phyloP scores from a whole-genome alignment of 768 basidiomycete species.

The Suillus bovinus region DNA sequence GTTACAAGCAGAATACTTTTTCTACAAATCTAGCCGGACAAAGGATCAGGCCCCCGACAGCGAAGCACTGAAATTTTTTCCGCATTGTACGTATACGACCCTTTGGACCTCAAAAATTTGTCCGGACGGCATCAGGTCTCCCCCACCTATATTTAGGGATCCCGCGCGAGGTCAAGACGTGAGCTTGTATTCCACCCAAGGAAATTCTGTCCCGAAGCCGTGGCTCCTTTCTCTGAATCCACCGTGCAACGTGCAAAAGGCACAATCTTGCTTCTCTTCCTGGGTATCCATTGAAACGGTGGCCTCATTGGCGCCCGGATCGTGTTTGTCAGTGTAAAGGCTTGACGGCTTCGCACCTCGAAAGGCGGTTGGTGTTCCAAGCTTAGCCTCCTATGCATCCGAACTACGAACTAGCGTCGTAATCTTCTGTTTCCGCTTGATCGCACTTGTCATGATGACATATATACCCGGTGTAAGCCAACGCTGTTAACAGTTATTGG shows the following conservation, averaged over 20 bases:
- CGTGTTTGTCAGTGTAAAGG: neutral
- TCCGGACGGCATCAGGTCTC: no score
- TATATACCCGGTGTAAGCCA: neutral
- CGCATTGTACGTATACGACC: no score
- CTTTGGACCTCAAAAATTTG: no score
- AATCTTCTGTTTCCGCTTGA: neutral
- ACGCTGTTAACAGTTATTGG: neutral
- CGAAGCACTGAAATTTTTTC: no score
- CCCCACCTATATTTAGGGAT: no score
- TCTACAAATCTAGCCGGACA: no score
- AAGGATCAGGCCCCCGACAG: no score
- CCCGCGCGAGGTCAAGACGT: constrained; percentile 8
- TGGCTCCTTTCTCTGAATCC: constrained; percentile 4
- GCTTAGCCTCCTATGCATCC: neutral
- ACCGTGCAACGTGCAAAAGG: constrained; percentile 12
- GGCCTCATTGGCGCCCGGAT: neutral
- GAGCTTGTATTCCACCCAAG: neutral
- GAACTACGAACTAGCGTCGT: neutral
- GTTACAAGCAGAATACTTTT: no score
- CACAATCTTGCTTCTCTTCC: constrained; percentile 14
- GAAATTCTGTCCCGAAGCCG: constrained; percentile 6
- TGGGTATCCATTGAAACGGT: neutral
- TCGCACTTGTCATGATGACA: neutral
- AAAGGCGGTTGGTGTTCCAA: neutral
- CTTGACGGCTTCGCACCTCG: neutral